Base-by-base conservation (phyloP, 2,329 filamentous ascomycete genomes). In the Diaporthe sp. region DNA sequence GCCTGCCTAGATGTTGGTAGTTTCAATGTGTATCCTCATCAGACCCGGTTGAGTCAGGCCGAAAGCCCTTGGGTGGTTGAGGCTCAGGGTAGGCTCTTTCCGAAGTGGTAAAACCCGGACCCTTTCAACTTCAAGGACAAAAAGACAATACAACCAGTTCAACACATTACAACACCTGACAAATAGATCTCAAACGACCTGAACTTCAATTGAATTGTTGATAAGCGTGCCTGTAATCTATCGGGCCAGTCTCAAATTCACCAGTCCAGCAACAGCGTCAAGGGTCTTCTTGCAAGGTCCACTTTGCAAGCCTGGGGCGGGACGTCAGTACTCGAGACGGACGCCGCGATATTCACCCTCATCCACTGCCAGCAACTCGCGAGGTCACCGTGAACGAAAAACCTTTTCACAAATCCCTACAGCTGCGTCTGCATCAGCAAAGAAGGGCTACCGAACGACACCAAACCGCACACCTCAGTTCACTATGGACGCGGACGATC, bases 401-500 rank as follows among this genome's bases (percentile, higher is more conserved):
- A 13, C 2, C 17, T 25, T 51, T 25, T 44, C 39, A 25, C 22
- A 28, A 7, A 19, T 17, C 2, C 15, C 17, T 15, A 12, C 13
- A 39, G 44, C 34, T 44, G 8, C 46, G 9, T 22, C 49, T 15
- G 22, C 49, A 12, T 2, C 8, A 51, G 34, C n/a, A 19, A 53
- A n/a, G 15, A 53, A 58, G 46, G 22, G 31, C 10, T 51, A 42
- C 17, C 13, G 42, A 8, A 4, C 31, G 0, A 28, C 44, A 53
- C 31, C 61, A 58, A 59, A n/a, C 31, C 5, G 10, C 49, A 34
- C 12, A 62, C 10, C 31, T 31, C 42, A 49, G 12, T 19, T 9
- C n/a, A 57, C 49, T 39, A 76, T 76, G 74, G 76, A 77, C 10
- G 42, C 69, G 25, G 73, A 72, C 13, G 75, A 77, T 4, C 61